These are phyloP conservation scores for Carex parvula DNA, from an alignment of 176 grass and related monocot genomes.

Conservation along the genomic window DNA sequence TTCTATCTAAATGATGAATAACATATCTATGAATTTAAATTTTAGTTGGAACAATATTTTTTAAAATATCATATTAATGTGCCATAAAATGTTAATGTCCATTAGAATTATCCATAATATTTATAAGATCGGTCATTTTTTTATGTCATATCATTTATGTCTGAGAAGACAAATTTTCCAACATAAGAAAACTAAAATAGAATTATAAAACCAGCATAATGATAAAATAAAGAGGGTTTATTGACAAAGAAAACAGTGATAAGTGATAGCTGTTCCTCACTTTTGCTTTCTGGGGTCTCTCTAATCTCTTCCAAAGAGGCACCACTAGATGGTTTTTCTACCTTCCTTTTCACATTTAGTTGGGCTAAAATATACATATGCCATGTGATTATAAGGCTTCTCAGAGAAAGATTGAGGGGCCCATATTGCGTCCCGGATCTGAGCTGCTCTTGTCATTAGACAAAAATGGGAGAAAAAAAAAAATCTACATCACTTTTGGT, in stretches of 20 bases:
- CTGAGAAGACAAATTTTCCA: no score
- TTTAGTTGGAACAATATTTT: no score
- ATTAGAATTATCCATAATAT: no score
- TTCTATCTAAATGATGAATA: no score
- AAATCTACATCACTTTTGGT: neutral
- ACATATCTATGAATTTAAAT: no score
- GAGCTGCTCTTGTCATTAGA: neutral
- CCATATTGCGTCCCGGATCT: neutral
- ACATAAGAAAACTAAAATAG: neutral
- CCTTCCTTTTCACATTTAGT: slow-evolving; percentile 4
- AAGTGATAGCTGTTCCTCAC: neutral
- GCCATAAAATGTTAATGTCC: no score
- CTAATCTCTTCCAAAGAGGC: slow-evolving; percentile 13
- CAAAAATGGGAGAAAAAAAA: neutral
- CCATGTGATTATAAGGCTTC: slow-evolving; percentile 1
- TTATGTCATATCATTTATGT: no score
- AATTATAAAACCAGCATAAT: neutral
- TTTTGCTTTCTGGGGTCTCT: neutral
- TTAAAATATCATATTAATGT: no score
- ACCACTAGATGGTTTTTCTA: neutral
- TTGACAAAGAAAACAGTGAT: slow-evolving; percentile 11
- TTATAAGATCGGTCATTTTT: neutral
- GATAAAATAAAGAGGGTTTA: neutral
- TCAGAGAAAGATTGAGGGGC: neutral
- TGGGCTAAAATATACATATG: neutral